Base-by-base conservation (phyloP, 2,329 filamentous ascomycete species). In the Fusarium transvaalense region DNA sequence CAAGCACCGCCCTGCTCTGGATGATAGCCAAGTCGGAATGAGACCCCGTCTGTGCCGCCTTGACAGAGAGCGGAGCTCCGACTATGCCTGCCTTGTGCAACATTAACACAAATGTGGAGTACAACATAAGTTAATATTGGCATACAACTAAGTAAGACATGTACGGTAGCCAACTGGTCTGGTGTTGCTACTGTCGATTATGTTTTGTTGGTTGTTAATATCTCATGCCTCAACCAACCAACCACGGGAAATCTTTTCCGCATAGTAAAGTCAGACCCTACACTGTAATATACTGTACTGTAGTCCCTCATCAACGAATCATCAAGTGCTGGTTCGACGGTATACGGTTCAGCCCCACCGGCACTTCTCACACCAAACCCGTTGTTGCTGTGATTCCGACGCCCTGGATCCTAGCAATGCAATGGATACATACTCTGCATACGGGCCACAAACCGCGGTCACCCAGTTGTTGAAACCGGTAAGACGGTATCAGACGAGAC, bases 221-320 rank as follows among this genome's bases (percentile, higher is more conserved):
- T 56, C 46, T n/a, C 42, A 60, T 56, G 21, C 45, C 41, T 13
- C 39, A 60, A 21, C 34, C 32, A 60, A 21, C 34, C 32, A 34
- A 23, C n/a, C 21, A 39, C 67, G 67, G 67, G 50, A 51, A 70
- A 68, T 37, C 37, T 68, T 64, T 69, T 60, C 67, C 67, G 58
- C 23, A 35, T 29, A 23, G 35, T 19, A 34, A 21, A 39, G 42
- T 31, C 55, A 54, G 31, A 32, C 42, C 32, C 29, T 45, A n/a
- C n/a, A 25, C 6, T 25, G 23, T 25, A 25, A 4, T 25, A 25
- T 25, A 25, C 21, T 47, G 29, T 50, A 35, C 31, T 34, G 31
- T 34, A 43, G 56, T 56, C 38, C 27, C 25, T 56, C 19, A 48
- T 21, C 29, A 42, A 38, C 51, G 41, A 48, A 65, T 39, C 56